Conservation (phyloP, 2,329 filamentous ascomycete species). For the Aspergillus brunneoviolaceus region DNA sequence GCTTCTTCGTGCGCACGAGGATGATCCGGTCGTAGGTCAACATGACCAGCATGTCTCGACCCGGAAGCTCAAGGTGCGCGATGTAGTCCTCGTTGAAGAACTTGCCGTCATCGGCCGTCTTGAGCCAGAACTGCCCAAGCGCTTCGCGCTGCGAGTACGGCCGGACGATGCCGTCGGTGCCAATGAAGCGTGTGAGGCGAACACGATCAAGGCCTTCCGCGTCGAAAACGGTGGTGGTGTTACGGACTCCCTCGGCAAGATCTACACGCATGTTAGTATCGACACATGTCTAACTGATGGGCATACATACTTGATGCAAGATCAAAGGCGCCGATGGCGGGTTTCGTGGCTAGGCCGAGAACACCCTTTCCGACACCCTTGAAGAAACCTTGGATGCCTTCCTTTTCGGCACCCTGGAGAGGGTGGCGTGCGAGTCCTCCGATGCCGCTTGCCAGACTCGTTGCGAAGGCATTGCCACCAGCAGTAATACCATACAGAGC, state of each 20-base stretch:
- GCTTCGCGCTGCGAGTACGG: slow-evolving; percentile 94
- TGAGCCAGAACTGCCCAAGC: slow-evolving; percentile 96
- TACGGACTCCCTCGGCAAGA: slow-evolving; percentile 94
- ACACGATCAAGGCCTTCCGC: slow-evolving; percentile 91
- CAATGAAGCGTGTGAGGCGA: slow-evolving; percentile 88
- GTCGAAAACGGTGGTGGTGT: slow-evolving; percentile 98
- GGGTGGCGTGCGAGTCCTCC: slow-evolving; percentile 92
- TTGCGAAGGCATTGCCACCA: slow-evolving; percentile 91
- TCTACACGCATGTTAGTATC: slow-evolving; percentile 43
- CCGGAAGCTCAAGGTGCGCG: slow-evolving; percentile 87
- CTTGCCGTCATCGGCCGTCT: slow-evolving; percentile 94
- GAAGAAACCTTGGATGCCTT: slow-evolving; percentile 90
- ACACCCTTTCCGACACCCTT: slow-evolving; percentile 97
- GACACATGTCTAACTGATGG: not conserved
- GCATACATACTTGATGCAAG: slow-evolving; percentile 72
- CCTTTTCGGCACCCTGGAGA: slow-evolving; percentile 91
- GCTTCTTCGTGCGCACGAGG: slow-evolving; percentile 79
- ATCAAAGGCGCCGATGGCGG: slow-evolving; percentile 93
- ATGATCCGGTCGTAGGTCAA: slow-evolving; percentile 85
- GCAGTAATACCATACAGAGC: slow-evolving; percentile 94
- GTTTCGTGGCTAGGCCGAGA: slow-evolving; percentile 92
- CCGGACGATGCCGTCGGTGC: slow-evolving; percentile 86
- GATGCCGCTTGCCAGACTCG: slow-evolving; percentile 87
- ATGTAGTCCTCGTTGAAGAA: slow-evolving; percentile 99
- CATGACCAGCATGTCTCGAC: slow-evolving; percentile 86